These are phyloP conservation scores for Parietichytrium sp. DNA, from an alignment of 108 stramenopile species.

Conservation along the genomic window DNA sequence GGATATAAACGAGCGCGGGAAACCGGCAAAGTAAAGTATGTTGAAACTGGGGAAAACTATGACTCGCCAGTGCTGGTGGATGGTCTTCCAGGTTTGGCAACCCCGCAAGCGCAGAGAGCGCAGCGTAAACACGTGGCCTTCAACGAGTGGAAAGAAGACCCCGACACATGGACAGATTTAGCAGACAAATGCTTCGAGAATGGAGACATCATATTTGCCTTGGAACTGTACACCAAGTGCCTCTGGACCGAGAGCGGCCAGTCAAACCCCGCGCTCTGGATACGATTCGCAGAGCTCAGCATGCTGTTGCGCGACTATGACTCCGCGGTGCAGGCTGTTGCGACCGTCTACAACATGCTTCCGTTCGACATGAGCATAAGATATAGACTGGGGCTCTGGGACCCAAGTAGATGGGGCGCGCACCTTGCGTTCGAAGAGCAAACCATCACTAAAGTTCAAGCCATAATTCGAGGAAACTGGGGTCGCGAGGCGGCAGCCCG, in stretches of 20 bases:
- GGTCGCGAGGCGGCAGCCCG: neutral
- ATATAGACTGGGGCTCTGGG: neutral
- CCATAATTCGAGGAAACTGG: neutral
- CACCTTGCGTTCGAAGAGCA: conserved; percentile 35
- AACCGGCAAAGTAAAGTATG: neutral
- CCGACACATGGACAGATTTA: conserved; percentile 9
- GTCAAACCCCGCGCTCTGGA: neutral
- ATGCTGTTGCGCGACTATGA: neutral
- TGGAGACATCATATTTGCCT: neutral
- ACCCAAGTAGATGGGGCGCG: neutral
- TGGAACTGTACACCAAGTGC: neutral
- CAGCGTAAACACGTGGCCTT: conserved; percentile 8
- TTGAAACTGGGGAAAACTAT: neutral
- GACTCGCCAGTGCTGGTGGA: neutral
- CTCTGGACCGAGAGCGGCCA: conserved; percentile 33
- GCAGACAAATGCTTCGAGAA: neutral
- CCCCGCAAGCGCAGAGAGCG: neutral
- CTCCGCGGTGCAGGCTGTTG: neutral
- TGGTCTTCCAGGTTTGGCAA: too few species aligned
- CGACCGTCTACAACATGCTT: conserved; percentile 9
- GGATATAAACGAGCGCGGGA: neutral
- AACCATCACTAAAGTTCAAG: conserved; percentile 24
- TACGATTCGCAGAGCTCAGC: conserved; percentile 22
- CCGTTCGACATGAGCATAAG: neutral
- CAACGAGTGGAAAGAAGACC: neutral